Evolutionary conservation across 768 basidiomycete species (phyloP).

Genomic region (Lepiota subincarnata): DNA sequence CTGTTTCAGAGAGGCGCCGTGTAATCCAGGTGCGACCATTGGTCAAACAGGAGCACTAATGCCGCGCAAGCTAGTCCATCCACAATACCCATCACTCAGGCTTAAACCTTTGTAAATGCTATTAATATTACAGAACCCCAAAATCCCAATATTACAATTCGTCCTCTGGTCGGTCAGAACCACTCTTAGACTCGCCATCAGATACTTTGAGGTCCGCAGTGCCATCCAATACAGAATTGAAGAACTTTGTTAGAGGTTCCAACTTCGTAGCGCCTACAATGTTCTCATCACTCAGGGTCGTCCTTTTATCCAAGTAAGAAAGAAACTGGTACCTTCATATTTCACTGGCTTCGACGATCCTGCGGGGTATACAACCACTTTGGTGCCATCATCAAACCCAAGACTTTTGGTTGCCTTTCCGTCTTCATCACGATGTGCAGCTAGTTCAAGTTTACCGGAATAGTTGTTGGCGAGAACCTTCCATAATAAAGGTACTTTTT

Average conservation of each 20-base stretch:
- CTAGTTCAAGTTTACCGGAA: conserved; percentile 56
- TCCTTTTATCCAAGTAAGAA: background rate
- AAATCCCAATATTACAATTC: conserved; percentile 11
- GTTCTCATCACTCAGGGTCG: background rate
- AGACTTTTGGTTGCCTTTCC: conserved; percentile 51
- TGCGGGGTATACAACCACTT: conserved; percentile 67
- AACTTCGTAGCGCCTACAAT: conserved; percentile 62
- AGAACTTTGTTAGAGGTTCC: conserved; percentile 70
- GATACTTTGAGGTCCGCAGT: conserved; percentile 44
- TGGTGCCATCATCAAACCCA: conserved; percentile 50
- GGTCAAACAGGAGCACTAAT: no score
- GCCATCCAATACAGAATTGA: conserved; percentile 67
- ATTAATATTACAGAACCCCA: conserved; percentile 8
- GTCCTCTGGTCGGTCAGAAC: conserved; percentile 10
- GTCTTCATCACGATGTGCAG: conserved; percentile 60
- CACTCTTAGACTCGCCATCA: background rate
- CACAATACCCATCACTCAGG: no score
- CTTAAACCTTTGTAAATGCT: background rate
- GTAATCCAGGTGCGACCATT: no score
- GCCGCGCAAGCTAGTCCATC: no score
- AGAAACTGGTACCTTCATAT: conserved; percentile 56
- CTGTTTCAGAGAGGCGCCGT: no score
- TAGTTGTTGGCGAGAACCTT: conserved; percentile 74
- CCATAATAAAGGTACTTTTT: conserved; percentile 76
- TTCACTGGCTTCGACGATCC: conserved; percentile 52